Base-by-base conservation (phyloP, 768 basidiomycete genomes). In the Xerocomellus chrysenteron region DNA sequence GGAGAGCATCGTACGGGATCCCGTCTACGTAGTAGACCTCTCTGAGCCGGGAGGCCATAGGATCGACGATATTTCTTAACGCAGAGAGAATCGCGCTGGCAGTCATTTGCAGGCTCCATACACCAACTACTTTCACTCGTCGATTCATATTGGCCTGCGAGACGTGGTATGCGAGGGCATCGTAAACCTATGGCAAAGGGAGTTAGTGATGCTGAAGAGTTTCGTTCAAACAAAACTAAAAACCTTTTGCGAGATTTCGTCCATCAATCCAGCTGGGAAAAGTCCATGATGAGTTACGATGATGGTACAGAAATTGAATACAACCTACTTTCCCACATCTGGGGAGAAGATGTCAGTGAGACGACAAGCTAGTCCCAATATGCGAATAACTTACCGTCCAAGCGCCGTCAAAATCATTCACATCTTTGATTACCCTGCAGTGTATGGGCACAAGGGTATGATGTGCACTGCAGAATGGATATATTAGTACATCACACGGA, bases 41-140 rank as follows among this genome's bases (percentile, higher is more conserved):
- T 54, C 66, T 60, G 0, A 72, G 21, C 44, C 66, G 68, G n/a
- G 59, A 58, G 19, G 72, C 57, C 67, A 72, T 64, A 35, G 91
- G 94, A 71, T 95, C 90, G 49, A 92, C 82, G 21, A 88, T 80
- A 43, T 80, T 87, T 52, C 89, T 78, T 43, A 98, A 75, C 7
- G 93, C 86, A 46, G 85, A 81, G 57, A 98, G 76, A 47, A 95
- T 82, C n/a, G 89, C 88, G 53, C 85, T 87, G 2, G 93, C 92
- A 1, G 95, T 95, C 82, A 90, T 87, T 72, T 97, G 94, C 24
- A 98, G 78, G 66, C 90, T 94, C 97, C 97, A 99, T 9, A 93
- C 75, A 57, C 92, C 88, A 60, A 99, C 94, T 4, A 87, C 90
- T 73, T 87, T 90, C 68, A 97, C 84, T 14, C 95, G 86, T 53